phyloP scores from a whole-genome alignment of 2,329 filamentous ascomycete genomes.

The Aspergillus neoniger region DNA sequence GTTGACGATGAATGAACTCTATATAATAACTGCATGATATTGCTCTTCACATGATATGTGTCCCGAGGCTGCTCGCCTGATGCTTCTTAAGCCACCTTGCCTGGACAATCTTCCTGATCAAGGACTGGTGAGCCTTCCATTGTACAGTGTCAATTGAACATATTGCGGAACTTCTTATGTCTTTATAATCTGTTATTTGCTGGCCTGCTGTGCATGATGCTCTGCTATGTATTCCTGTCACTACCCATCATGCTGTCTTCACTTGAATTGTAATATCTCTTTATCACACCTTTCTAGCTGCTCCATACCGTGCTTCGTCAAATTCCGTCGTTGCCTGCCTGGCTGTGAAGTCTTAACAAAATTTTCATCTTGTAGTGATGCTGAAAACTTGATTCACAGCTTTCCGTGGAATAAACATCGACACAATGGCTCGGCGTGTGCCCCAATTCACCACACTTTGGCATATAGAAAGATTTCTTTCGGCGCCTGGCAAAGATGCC shows the following conservation, averaged over 20 bases:
- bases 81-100: neutral
- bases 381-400: neutral
- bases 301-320: neutral
- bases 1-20: constrained; percentile 74
- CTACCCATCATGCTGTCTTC: neutral
- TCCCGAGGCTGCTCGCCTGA: neutral
- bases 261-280: neutral
- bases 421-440: neutral
- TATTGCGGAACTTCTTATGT: neutral
- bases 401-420: neutral
- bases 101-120: neutral
- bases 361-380: neutral
- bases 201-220: neutral
- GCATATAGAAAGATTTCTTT: neutral
- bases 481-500: neutral
- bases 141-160: constrained; percentile 7
- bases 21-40: neutral
- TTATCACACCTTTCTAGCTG: neutral
- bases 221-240: neutral
- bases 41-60: neutral
- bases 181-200: neutral
- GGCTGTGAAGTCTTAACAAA: neutral
- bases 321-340: neutral
- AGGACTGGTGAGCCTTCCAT: neutral
- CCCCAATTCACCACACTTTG: neutral